phyloP scores from a whole-genome alignment of 257 asterid genomes.

The Solanum etuberosum region DNA sequence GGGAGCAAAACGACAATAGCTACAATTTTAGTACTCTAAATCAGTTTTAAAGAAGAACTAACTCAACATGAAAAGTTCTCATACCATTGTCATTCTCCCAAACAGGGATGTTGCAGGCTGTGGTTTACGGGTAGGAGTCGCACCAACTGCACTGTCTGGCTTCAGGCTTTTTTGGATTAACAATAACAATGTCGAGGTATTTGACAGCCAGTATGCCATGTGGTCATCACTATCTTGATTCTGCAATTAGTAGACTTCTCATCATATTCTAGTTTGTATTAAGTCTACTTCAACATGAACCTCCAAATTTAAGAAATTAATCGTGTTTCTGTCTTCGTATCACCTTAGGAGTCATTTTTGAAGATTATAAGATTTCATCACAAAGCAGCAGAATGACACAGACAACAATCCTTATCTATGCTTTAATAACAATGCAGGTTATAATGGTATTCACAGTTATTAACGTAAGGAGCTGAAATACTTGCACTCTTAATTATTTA shows the following conservation, averaged over 20 bases:
- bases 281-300: not conserved
- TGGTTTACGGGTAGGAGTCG: conserved; percentile 62
- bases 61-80: not conserved
- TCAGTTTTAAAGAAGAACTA: not conserved
- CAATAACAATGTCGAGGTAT: conserved; percentile 81
- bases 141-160: conserved; percentile 48
- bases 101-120: conserved; percentile 78
- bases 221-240: conserved; percentile 74
- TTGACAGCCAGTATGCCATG: conserved; percentile 95
- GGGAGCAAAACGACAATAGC: not conserved
- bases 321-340: not conserved
- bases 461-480: not conserved
- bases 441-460: not conserved
- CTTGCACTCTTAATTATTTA: not conserved
- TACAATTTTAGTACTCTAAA: not conserved
- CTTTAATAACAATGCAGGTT: not conserved
- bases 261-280: not conserved
- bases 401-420: not conserved
- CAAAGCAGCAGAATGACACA: not conserved
- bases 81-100: conserved; percentile 97
- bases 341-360: not conserved
- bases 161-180: conserved; percentile 81
- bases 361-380: not conserved
- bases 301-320: not conserved
- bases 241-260: conserved; percentile 26